Percentiles rank a stretch among this genome's conserved stretches.
These are phyloP conservation scores for Pseudogymnoascus destructans DNA, from an alignment of 2,329 filamentous ascomycete genomes.

Conservation along the genomic window DNA sequence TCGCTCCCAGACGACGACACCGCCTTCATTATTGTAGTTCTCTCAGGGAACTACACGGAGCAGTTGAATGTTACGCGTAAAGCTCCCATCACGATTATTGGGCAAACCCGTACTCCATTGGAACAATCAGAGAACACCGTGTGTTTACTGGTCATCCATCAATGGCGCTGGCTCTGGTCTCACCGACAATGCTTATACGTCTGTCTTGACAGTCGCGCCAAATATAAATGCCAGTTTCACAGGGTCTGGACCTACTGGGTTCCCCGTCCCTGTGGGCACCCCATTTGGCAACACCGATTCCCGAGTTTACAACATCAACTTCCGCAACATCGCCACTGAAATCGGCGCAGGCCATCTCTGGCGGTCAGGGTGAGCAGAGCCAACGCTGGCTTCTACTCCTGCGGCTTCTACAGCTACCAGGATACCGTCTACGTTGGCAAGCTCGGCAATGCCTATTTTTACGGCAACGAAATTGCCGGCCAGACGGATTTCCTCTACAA, in stretches of 20 bases:
- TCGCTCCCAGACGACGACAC: neutral
- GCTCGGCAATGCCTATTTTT: slow-evolving; percentile 52
- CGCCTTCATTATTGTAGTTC: slow-evolving; percentile 43
- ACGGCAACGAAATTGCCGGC: slow-evolving; percentile 45
- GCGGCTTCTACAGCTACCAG: slow-evolving; percentile 53
- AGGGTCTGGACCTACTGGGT: slow-evolving; percentile 48
- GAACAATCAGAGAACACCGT: slow-evolving; percentile 32
- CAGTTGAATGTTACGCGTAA: slow-evolving; percentile 47
- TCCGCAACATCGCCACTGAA: slow-evolving; percentile 34
- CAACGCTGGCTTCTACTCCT: slow-evolving; percentile 54
- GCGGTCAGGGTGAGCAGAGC: slow-evolving; percentile 48
- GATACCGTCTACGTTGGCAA: slow-evolving; percentile 59
- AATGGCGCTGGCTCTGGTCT: slow-evolving; percentile 29
- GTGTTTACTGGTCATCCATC: slow-evolving; percentile 44
- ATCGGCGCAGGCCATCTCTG: slow-evolving; percentile 39
- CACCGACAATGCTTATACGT: slow-evolving; percentile 48
- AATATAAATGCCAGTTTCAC: slow-evolving; percentile 50
- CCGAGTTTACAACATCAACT: slow-evolving; percentile 53
- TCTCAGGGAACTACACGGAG: slow-evolving; percentile 44
- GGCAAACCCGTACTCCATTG: slow-evolving; percentile 28
- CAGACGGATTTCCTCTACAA: slow-evolving; percentile 58
- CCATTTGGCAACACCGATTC: slow-evolving; percentile 52
- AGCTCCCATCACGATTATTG: slow-evolving; percentile 47
- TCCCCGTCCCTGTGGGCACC: slow-evolving; percentile 44
- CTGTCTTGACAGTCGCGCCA: slow-evolving; percentile 48